Evolutionary conservation across 1,284 basidiomycete species (phyloP), one percentile per base, ranked within the genome.

Genomic region (Laetiporus sulphureus): DNA sequence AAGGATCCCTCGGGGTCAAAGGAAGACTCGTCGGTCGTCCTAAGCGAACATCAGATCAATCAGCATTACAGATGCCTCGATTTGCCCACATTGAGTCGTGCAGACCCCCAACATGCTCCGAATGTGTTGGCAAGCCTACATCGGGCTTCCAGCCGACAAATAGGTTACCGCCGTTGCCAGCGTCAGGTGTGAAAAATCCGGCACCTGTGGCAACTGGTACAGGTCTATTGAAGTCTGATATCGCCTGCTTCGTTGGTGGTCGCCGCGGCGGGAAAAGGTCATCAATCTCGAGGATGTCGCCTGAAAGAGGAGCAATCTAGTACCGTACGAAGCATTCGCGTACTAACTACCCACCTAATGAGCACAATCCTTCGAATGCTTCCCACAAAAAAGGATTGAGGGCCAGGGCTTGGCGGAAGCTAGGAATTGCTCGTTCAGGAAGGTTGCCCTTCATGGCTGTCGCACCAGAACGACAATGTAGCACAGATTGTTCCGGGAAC

Each of bases 341-440:
- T 12, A 12, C 22, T 36, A 5, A 5, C 10, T 20, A 69, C 74
- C 51, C 52, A 90, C 93, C 92, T 30, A 91, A 66, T 38, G 78
- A 67, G 60, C 92, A 96, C 21, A 97, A 64, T 0, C 89, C 91
- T 51, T 91, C 87, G 58, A 94, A 91, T 1, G 93, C 93, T 61
- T 97, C 93, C 92, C 92, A 96, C 36, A 93, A 65, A 64, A 90
- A 79, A 18, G 89, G 87, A 60, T 92, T 83, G 36, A 84, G 62
- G 12, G 66, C 61, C 42, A 96, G 69, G 11, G 91, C 89, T 45
- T 80, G 73, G 27, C 73, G 71, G 59, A 88, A 94, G 57, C 81
- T 83, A 40, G 67, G 61, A 21, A 74, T 69, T 12, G 93, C 92
- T 49, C 76, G 73, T 41, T 84, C 81, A 2, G 73, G 73, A 43